A percentile compares a stretch with the other conserved stretches of the same genome.
Conservation (phyloP, 345 rosid species). For the Eucalyptus caleyi region DNA sequence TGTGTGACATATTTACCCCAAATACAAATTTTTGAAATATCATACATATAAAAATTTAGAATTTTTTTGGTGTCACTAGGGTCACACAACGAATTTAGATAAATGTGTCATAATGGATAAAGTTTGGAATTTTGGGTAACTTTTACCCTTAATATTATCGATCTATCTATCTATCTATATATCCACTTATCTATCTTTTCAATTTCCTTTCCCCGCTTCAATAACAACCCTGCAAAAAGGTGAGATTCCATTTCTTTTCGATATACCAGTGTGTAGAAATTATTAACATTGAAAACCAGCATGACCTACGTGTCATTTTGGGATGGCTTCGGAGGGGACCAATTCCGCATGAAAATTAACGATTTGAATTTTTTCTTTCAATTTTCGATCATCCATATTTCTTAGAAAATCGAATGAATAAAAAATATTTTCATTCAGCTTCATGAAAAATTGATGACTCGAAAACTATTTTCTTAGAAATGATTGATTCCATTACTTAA, state of each 20-base stretch:
- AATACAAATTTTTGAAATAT: too few relatives aligned
- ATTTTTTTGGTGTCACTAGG: too few relatives aligned
- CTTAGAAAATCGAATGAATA: accelerated
- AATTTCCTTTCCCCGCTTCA: not conserved
- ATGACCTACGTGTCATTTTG: not conserved
- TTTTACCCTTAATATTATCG: too few relatives aligned
- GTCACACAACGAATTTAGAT: too few relatives aligned
- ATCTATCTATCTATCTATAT: not conserved
- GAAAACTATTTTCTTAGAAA: not conserved
- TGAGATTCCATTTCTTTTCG: not conserved
- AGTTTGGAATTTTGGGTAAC: too few relatives aligned
- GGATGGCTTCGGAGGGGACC: not conserved
- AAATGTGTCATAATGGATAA: accelerated
- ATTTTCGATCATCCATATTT: not conserved
- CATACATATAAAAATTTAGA: accelerated
- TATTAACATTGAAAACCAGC: not conserved
- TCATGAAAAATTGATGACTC: not conserved
- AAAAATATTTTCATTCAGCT: not conserved
- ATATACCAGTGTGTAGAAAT: not conserved
- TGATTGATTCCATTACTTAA: not conserved
- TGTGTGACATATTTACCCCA: too few relatives aligned
- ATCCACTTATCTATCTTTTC: not conserved
- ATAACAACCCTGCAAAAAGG: not conserved
- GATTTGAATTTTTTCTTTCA: not conserved
- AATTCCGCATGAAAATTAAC: not conserved